Conservation (phyloP, 495 filamentous ascomycete species). For the Schizothecium vesticola region DNA sequence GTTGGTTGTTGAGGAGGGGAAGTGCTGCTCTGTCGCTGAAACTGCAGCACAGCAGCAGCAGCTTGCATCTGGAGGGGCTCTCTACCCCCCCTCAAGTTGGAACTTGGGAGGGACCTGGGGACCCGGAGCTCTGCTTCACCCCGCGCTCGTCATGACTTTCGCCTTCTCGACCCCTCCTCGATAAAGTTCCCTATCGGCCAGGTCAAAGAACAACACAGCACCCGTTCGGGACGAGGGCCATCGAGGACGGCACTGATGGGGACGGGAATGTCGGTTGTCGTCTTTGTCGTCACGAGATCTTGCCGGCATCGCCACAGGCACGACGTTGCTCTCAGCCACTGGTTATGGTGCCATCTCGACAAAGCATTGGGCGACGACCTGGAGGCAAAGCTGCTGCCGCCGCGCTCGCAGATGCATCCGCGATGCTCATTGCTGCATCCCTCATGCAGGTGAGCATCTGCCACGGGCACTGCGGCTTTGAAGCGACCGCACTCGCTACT, state of each 20-base stretch:
- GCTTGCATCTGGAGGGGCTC: constrained; percentile 6
- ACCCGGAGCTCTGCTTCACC: constrained; percentile 2
- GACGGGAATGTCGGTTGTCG: background rate
- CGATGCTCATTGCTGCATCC: constrained; percentile 3
- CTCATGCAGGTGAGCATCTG: constrained; percentile 4
- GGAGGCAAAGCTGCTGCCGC: background rate
- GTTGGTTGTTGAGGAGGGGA: background rate
- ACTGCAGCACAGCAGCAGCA: constrained; percentile 1
- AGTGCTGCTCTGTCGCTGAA: background rate
- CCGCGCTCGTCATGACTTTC: constrained; percentile 7
- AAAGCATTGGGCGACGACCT: constrained; percentile 2
- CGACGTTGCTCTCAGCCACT: constrained; percentile 6
- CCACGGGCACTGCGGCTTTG: background rate
- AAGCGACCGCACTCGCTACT: constrained; percentile 1
- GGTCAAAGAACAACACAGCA: background rate
- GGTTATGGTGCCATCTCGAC: background rate
- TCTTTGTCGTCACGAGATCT: constrained; percentile 5
- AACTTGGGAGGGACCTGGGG: background rate
- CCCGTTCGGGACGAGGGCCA: background rate
- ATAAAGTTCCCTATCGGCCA: background rate
- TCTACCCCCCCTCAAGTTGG: constrained; percentile 7
- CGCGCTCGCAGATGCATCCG: constrained; percentile 6
- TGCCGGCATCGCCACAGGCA: constrained; percentile 1
- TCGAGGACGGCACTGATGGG: background rate
- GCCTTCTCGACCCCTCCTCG: background rate